A percentile compares a stretch with the other conserved stretches of the same genome.
Conservation (phyloP, 345 rosid genomes). For the Hibiscus tridactylites region DNA sequence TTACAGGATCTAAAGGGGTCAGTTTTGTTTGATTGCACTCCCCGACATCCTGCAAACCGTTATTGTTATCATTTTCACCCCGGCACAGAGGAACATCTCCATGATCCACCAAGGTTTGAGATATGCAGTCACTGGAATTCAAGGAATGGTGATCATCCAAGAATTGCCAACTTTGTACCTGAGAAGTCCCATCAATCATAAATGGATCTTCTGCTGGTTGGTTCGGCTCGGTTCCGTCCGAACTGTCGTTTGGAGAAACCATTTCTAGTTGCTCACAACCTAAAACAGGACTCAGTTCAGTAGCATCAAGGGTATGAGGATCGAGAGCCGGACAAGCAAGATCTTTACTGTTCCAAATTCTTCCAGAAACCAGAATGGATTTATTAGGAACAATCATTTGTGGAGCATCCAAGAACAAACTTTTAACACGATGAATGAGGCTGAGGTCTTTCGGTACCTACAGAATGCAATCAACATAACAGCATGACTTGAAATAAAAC, state of each 20-base stretch:
- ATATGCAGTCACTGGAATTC: slow-evolving; percentile 63
- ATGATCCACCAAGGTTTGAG: slow-evolving; percentile 54
- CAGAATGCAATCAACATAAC: slow-evolving; percentile 4
- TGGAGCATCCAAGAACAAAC: slow-evolving; percentile 48
- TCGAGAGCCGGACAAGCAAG: slow-evolving; percentile 23
- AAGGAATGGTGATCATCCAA: slow-evolving; percentile 53
- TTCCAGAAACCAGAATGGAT: slow-evolving; percentile 17
- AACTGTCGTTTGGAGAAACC: slow-evolving; percentile 38
- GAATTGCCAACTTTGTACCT: slow-evolving; percentile 61
- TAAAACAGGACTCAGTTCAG: slow-evolving; percentile 27
- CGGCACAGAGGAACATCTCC: slow-evolving; percentile 27
- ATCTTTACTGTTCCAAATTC: slow-evolving; percentile 17
- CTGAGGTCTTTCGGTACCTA: slow-evolving; percentile 71
- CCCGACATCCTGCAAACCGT: slow-evolving; percentile 31
- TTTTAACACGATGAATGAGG: slow-evolving; percentile 49
- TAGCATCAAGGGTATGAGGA: slow-evolving; percentile 21
- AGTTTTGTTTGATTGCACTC: slow-evolving; percentile 29
- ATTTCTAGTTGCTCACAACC: slow-evolving; percentile 33
- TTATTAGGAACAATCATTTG: slow-evolving; percentile 20
- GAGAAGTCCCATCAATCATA: slow-evolving; percentile 63
- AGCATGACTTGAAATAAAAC: slow-evolving; percentile 6
- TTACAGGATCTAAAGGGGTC: slow-evolving; percentile 21
- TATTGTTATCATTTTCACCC: slow-evolving; percentile 21
- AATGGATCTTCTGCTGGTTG: slow-evolving; percentile 44
- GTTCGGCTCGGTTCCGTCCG: slow-evolving; percentile 34